A percentile compares a stretch with the other conserved stretches of the same genome.
Conservation (phyloP, 208 protist genomes). For the Wallacemonas sp. region DNA sequence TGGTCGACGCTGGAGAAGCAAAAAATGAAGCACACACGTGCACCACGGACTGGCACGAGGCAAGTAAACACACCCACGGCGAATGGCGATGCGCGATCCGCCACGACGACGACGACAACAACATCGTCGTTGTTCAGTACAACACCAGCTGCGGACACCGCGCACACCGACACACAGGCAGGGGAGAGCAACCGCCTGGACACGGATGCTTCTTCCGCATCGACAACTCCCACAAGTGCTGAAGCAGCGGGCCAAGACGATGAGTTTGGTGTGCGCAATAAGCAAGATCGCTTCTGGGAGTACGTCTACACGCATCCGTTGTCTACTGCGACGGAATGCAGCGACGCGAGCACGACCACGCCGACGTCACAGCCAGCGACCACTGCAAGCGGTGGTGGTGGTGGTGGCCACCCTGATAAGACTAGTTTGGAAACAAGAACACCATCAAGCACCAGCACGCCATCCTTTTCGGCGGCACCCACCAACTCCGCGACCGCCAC, state of each 20-base stretch:
- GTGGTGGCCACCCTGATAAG: background rate
- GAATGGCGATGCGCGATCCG: background rate
- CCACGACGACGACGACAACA: background rate
- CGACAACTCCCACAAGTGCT: too few relatives aligned
- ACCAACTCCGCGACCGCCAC: background rate
- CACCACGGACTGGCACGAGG: background rate
- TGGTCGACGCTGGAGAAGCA: slow-evolving; percentile 12
- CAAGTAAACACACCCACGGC: background rate
- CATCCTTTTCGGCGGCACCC: too few relatives aligned
- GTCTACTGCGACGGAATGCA: too few relatives aligned
- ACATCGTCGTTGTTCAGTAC: background rate
- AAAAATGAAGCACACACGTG: background rate
- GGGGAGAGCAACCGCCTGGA: too few relatives aligned
- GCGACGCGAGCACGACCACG: background rate
- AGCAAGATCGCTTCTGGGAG: background rate
- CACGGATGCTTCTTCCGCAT: too few relatives aligned
- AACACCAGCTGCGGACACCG: background rate
- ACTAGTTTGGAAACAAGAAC: background rate
- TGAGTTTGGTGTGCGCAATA: background rate
- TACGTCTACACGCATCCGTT: background rate
- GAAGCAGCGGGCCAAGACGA: too few relatives aligned
- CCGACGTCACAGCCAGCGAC: too few relatives aligned
- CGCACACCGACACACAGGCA: background rate
- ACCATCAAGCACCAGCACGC: too few relatives aligned
- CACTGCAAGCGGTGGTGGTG: too few relatives aligned